These are phyloP conservation scores for Penicillium samsonianum DNA, from an alignment of 495 filamentous ascomycete species.

Conservation along the genomic window DNA sequence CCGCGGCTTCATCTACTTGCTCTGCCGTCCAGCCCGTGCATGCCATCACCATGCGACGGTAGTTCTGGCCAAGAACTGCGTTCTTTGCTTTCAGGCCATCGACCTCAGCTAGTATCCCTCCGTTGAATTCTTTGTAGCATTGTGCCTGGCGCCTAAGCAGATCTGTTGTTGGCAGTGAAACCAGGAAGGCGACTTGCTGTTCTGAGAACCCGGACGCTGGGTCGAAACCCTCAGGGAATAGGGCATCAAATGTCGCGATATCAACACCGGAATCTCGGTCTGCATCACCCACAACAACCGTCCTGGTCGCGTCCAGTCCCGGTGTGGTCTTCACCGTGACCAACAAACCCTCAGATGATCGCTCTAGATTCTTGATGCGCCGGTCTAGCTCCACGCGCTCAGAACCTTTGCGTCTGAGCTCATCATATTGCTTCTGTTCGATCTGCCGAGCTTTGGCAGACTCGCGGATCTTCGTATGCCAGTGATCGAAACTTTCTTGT, in stretches of 20 bases:
- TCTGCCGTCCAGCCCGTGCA: constrained; percentile 50
- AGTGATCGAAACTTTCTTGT: constrained; percentile 75
- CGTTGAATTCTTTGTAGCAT: constrained; percentile 40
- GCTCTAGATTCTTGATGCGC: constrained; percentile 61
- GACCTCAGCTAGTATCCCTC: constrained; percentile 39
- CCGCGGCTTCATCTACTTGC: constrained; percentile 49
- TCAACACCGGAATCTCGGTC: constrained; percentile 54
- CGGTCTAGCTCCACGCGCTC: constrained; percentile 60
- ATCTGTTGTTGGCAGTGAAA: constrained; percentile 31
- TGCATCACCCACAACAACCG: constrained; percentile 52
- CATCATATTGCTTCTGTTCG: constrained; percentile 68
- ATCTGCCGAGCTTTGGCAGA: constrained; percentile 75
- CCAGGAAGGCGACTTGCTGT: constrained; percentile 39
- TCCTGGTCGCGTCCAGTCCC: constrained; percentile 32
- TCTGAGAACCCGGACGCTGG: constrained; percentile 40
- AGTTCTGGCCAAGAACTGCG: constrained; percentile 48
- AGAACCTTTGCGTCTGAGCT: constrained; percentile 60
- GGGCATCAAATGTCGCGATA: constrained; percentile 33
- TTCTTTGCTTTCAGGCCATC: constrained; percentile 46
- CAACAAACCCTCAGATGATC: constrained; percentile 53
- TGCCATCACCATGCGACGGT: constrained; percentile 52
- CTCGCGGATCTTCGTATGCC: constrained; percentile 74
- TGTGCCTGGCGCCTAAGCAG: constrained; percentile 31
- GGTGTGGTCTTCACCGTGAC: constrained; percentile 35
- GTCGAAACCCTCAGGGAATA: constrained; percentile 42